phyloP scores from a whole-genome alignment of 2,329 filamentous ascomycete genomes.

The Fusarium annulatum region DNA sequence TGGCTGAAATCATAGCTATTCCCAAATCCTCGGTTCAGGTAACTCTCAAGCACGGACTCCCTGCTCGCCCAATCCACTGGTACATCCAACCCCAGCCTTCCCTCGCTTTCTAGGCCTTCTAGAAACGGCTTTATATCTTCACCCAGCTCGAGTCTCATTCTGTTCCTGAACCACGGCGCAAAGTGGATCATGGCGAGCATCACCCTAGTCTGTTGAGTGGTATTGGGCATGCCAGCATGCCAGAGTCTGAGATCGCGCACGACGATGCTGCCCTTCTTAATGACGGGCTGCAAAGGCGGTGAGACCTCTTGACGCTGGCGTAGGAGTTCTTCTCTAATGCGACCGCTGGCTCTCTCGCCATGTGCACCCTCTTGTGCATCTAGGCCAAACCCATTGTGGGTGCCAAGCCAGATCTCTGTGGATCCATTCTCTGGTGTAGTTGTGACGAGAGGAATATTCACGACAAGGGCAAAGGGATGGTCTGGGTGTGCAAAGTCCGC shows the following conservation, averaged over 20 bases:
- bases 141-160: conserved; percentile 65
- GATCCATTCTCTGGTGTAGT: conserved; percentile 64
- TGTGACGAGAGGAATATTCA: conserved; percentile 64
- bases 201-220: conserved; percentile 59
- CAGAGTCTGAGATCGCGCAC: conserved; percentile 70
- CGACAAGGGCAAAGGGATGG: conserved; percentile 65
- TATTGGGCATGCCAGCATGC: conserved; percentile 73
- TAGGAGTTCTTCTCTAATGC: conserved; percentile 57
- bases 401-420: conserved; percentile 70
- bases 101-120: conserved; percentile 54
- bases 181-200: conserved; percentile 73
- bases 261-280: conserved; percentile 66
- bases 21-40: conserved; percentile 67
- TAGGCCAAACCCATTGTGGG: conserved; percentile 53
- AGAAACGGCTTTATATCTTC: conserved; percentile 61
- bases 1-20: conserved; percentile 73
- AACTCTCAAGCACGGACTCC: conserved; percentile 56
- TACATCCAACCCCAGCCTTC: conserved; percentile 57
- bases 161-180: conserved; percentile 66
- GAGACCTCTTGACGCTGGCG: conserved; percentile 51
- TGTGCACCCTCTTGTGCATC: conserved; percentile 60
- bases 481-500: conserved; percentile 67
- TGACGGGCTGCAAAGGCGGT: conserved; percentile 61
- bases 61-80: conserved; percentile 61
- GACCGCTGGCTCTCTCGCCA: conserved; percentile 63